Percentiles rank a stretch among this genome's conserved stretches.
Conservation (phyloP, 208 protist genomes). For the Phytomonas francai region DNA sequence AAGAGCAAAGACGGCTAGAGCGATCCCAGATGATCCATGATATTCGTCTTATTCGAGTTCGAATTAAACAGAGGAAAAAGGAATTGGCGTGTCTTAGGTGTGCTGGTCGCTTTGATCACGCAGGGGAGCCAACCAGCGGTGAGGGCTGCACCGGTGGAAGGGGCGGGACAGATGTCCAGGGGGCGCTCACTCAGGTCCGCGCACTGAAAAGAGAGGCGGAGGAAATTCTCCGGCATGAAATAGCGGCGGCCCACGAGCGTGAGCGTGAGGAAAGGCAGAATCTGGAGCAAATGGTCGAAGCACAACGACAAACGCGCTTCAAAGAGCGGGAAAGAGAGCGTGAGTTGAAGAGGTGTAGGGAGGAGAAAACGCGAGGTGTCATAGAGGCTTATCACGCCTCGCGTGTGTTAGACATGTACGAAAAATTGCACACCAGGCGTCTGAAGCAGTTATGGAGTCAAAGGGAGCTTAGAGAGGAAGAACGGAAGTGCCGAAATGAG, state of each 20-base stretch:
- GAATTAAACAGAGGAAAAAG: slow-evolving; percentile 28
- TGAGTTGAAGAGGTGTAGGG: slow-evolving; percentile 15
- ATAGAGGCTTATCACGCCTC: slow-evolving; percentile 23
- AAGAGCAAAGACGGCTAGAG: slow-evolving; percentile 26
- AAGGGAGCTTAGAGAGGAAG: slow-evolving; percentile 20
- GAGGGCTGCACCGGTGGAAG: slow-evolving; percentile 15
- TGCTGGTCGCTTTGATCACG: slow-evolving; percentile 11
- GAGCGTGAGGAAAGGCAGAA: slow-evolving; percentile 19
- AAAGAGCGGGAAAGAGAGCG: slow-evolving; percentile 20
- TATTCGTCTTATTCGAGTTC: slow-evolving; percentile 41
- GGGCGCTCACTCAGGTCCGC: slow-evolving; percentile 17
- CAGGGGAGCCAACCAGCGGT: slow-evolving; percentile 5
- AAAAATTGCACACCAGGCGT: slow-evolving; percentile 37
- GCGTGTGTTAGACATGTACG: slow-evolving; percentile 43
- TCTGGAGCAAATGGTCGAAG: slow-evolving; percentile 22
- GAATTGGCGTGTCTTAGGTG: slow-evolving; percentile 19
- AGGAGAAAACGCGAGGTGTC: slow-evolving; percentile 19
- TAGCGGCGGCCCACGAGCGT: slow-evolving; percentile 10
- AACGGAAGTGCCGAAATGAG: slow-evolving; percentile 50
- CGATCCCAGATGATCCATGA: slow-evolving; percentile 53
- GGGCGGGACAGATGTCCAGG: slow-evolving; percentile 19
- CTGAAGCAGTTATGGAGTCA: slow-evolving; percentile 22
- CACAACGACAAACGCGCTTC: slow-evolving; percentile 27
- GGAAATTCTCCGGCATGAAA: slow-evolving; percentile 21
- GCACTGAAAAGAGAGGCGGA: slow-evolving; percentile 15